Base-by-base conservation (phyloP, 768 basidiomycete species). In the Termitomyces bulborhizus region DNA sequence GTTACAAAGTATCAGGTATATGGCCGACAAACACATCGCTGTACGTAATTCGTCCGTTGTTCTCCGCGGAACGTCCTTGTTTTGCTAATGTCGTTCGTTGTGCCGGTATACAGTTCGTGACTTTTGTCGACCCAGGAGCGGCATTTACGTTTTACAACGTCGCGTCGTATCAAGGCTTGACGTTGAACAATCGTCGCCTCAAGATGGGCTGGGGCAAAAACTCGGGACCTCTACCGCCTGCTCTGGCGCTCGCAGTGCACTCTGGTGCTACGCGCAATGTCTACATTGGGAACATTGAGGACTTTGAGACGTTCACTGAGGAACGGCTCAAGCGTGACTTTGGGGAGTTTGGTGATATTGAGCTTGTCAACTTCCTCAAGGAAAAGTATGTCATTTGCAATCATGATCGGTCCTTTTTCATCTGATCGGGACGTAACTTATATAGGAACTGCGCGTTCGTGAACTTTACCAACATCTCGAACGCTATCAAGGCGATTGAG, bases 161-260 rank as follows among this genome's bases (percentile, higher is more conserved):
- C 37, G 93, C 96, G 15, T 85, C 87, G 1, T 88, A 85, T 66
- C 88, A 93, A 61, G 94, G 95, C 6, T 76, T 99, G 53, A 92
- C 88, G 24, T 76, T 98, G 56, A 95, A 93, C 76, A 92, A 93
- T 70, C 87, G 95, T 42, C 85, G 94, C 27, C 81, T 98, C 59
- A 98, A 98, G 77, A 85, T 98, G 62, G 95, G 96, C 46, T 99
- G 96, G 97, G 96, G 96, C 55, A 98, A 96, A 80, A 90, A 90
- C 65, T 86, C 92, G 15, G 94, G 93, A 5, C 88, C 93, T 16
- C 76, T 96, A 15, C 81, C 86, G 16, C 88, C 94, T 15, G 81
- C 85, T 2, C 78, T 97, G 39, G 88, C 92, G 29, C 78, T 95
- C 58, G 90, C 93, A 0, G 90, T 99, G 2, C 91, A 95, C 67